These are phyloP conservation scores for Moesziomyces antarcticus DNA, from an alignment of 1,284 basidiomycete genomes.

Conservation along the genomic window DNA sequence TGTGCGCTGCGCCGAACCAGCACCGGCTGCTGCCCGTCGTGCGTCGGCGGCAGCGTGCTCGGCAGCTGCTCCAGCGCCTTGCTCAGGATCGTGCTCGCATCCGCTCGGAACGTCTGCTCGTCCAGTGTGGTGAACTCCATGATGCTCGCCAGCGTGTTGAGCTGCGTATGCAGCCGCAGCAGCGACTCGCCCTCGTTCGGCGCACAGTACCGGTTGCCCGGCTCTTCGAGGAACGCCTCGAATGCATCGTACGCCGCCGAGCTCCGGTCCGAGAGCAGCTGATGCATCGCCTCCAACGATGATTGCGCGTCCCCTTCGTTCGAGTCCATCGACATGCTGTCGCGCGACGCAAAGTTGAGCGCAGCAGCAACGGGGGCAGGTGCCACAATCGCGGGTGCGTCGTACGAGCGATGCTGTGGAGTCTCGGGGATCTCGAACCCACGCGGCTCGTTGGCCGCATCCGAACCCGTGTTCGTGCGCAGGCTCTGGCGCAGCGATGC, in stretches of 20 bases:
- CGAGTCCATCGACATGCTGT: conserved; percentile 43
- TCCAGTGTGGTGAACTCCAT: conserved; percentile 48
- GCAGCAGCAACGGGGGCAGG: conserved; percentile 38
- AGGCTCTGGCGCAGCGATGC: conserved; percentile 34
- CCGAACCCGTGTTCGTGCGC: background rate
- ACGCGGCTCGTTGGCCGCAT: background rate
- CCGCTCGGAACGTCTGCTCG: conserved; percentile 51
- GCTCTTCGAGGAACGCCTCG: conserved; percentile 51
- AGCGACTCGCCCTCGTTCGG: conserved; percentile 58
- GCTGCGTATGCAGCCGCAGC: conserved; percentile 59
- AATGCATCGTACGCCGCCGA: conserved; percentile 53
- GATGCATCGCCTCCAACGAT: conserved; percentile 19
- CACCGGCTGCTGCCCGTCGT: conserved; percentile 31
- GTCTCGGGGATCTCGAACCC: conserved; percentile 39
- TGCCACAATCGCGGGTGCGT: conserved; percentile 21
- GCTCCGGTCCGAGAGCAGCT: conserved; percentile 36
- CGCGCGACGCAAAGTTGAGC: conserved; percentile 18
- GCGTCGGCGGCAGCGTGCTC: conserved; percentile 25
- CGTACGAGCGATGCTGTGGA: conserved; percentile 16
- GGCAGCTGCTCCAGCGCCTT: conserved; percentile 49
- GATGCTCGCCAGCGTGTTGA: conserved; percentile 53
- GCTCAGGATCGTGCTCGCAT: conserved; percentile 50
- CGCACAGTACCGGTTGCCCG: conserved; percentile 29
- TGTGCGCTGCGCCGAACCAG: conserved; percentile 39
- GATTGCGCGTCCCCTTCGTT: conserved; percentile 15